Evolutionary conservation across 2,329 filamentous ascomycete species (phyloP).

Genomic region (Podosphaera leucotricha): DNA sequence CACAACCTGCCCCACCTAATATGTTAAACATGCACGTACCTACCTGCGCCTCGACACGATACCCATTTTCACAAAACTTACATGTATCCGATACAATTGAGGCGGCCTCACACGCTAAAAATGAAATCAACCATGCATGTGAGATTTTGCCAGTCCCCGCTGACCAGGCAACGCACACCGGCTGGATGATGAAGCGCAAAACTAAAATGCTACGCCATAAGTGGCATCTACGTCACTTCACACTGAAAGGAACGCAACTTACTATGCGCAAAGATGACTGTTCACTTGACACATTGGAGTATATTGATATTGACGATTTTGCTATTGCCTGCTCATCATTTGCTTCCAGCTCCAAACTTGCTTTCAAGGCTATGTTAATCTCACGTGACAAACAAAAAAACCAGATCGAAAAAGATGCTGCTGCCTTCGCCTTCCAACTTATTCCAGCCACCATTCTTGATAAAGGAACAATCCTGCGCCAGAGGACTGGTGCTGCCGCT

Average conservation of each 20-base stretch:
- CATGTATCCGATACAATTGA: constrained; percentile 9
- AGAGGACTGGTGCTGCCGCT: too few relatives aligned
- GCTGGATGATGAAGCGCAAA: constrained; percentile 87
- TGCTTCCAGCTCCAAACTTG: constrained; percentile 53
- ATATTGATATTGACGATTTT: constrained; percentile 74
- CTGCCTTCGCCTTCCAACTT: constrained; percentile 66
- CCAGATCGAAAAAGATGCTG: constrained; percentile 21
- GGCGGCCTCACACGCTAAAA: neutral
- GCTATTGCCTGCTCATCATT: constrained; percentile 63
- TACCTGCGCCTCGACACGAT: constrained; percentile 6
- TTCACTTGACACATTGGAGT: constrained; percentile 35
- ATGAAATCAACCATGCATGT: neutral
- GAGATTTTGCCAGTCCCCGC: neutral
- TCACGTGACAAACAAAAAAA: constrained; percentile 23
- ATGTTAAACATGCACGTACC: constrained; percentile 49
- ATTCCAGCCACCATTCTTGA: constrained; percentile 34
- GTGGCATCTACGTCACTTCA: constrained; percentile 83
- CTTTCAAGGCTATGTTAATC: constrained; percentile 60
- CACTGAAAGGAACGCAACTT: constrained; percentile 50
- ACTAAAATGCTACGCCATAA: constrained; percentile 74
- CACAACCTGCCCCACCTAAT: constrained; percentile 80
- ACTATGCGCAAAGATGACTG: constrained; percentile 50
- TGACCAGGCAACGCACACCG: constrained; percentile 42
- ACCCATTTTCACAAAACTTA: constrained; percentile 5
- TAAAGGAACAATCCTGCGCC: constrained; percentile 7